Evolutionary conservation across 352 stramenopile species (phyloP), one percentile per base, ranked within the genome.

Genomic region (Phytophthora pluvialis): DNA sequence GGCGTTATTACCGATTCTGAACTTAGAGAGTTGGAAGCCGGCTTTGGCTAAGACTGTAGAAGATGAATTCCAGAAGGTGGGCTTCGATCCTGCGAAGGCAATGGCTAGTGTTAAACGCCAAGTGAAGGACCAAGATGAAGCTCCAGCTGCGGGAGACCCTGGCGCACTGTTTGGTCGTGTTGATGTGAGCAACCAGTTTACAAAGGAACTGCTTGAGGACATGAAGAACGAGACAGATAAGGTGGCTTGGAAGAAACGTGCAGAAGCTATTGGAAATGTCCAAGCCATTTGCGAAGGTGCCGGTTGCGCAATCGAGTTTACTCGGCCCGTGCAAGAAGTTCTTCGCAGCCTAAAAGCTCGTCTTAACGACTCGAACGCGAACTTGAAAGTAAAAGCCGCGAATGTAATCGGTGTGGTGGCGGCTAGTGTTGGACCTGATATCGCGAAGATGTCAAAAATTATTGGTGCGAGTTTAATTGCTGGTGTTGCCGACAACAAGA

Each of bases 141-240:
- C 56, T 39, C 25, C 75, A 60, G 50, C 73, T 73, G 58, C 65
- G 42, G 58, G 72, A 18, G 80, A 90, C 52, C 55, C 73, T 28
- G 75, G 78, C 12, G 77, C 75, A 29, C 60, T 94, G 2, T 94
- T 96, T 56, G 88, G 86, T 11, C 80, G 88, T 39, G 70, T 84
- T 9, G 88, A 96, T 55, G 79, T 95, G 18, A 94, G 86, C 40
- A 70, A 58, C 21, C 86, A 95, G 40, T 80, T 96, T 28, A 95
- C 88, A 16, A 96, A 94, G 53, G 86, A 96, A 8, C 60, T 96
- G n/a, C 76, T 96, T 42, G 86, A 81, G 1, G 77, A 92, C 38
- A 91, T 96, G 78, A 91, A 94, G 39, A 93, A 86, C 29, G 88
- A 95, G 67, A 80, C 90, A 2, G 86, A 94, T 56, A 95, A 93